Evolutionary conservation across 75 land plant species (phyloP).

Genomic region (Azolla pinnata): DNA sequence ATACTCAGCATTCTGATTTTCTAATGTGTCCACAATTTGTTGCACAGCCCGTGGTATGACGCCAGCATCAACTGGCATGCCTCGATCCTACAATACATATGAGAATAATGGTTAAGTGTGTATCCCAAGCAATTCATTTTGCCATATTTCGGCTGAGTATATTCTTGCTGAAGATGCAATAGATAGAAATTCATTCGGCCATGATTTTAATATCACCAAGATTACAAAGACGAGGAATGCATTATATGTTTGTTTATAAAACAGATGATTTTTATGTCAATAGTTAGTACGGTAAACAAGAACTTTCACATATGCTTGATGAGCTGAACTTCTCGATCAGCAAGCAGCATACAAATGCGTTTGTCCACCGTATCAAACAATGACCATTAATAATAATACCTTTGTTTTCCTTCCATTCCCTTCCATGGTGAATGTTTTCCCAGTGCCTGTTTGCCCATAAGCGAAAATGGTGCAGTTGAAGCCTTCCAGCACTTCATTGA

Average conservation of each 20-base stretch:
- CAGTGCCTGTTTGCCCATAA: conserved; percentile 85
- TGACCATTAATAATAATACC: no score
- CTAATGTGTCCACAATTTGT: conserved; percentile 54
- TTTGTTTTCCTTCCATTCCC: conserved; percentile 57
- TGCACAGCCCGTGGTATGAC: conserved; percentile 76
- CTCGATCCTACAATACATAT: conserved; percentile 47
- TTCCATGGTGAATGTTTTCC: conserved; percentile 88
- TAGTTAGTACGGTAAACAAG: no score
- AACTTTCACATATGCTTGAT: background rate
- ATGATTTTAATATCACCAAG: no score
- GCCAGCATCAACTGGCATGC: conserved; percentile 62
- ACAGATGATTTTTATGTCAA: no score
- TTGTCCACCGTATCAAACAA: no score
- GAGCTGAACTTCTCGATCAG: background rate
- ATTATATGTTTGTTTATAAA: no score
- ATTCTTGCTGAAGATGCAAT: conserved; percentile 1
- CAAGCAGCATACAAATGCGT: no score
- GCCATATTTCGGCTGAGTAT: background rate
- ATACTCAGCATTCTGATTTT: conserved; percentile 48
- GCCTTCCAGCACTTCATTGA: conserved; percentile 73
- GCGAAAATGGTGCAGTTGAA: conserved; percentile 87
- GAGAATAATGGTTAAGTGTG: background rate
- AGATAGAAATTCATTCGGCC: no score
- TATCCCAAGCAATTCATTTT: background rate
- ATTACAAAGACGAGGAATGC: no score